Base-by-base conservation (phyloP, 176 grass and related monocot species). In the Themeda triandra region DNA sequence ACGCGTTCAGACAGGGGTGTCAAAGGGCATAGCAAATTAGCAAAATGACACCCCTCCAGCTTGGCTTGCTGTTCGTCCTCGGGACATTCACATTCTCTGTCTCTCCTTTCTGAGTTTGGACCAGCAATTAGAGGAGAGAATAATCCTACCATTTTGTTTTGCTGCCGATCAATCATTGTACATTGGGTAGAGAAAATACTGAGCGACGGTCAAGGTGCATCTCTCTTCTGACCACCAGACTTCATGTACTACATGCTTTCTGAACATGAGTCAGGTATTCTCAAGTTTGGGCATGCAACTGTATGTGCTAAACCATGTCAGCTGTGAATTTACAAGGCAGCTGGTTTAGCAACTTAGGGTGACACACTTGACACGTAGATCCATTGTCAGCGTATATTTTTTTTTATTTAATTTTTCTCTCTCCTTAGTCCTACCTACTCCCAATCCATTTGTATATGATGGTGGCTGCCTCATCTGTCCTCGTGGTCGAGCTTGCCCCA, bases 31-130 rank as follows among this genome's bases (percentile, higher is more conserved):
- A 32, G 15, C 4, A 73, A 80, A 8, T 51, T n/a, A 28, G 54
- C 64, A 69, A n/a, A n/a, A n/a, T n/a, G n/a, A n/a, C n/a, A n/a
- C n/a, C 44, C 44, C 42, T 51, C 78, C 78, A 81, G 64, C 79
- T 69, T 37, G 64, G 79, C 64, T 37, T 69, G 79, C 13, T 54
- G 31, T 54, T 81, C 64, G 51, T 54, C 63, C 13, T 36, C 27
- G 0, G 11, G 30, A 35, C 77, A 81, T 27, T 18, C 15, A 37
- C 29, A 12, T 5, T 32, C 15, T 21, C 31, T 21, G 3, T 10
- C 10, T 30, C 19, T 32, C 17, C 66, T 39, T 12, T 37, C 9
- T 48, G 14, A 29, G 12, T 27, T 41, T 72, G n/a, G 69, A 45
- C 14, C 7, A 28, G n/a, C 40, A 8, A 73, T 46, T 17, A 17